Percentiles rank a stretch among this genome's conserved stretches.
Evolutionary conservation across 495 filamentous ascomycete genomes (phyloP).

Genomic region (Oleoguttula mirabilis): DNA sequence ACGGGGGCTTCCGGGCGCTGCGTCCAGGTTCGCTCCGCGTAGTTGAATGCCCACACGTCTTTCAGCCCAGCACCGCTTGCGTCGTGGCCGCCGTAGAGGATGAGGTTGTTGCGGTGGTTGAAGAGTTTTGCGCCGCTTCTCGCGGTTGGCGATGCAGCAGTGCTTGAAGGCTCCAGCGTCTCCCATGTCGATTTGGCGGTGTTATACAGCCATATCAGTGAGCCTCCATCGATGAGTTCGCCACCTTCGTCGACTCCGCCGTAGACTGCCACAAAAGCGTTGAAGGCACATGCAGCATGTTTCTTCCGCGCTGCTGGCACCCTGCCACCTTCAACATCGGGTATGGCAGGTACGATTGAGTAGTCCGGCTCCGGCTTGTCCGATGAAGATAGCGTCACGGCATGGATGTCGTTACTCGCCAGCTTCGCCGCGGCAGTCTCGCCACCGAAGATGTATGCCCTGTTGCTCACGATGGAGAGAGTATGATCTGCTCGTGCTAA

Average conservation of each 20-base stretch:
- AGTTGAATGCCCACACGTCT: slow-evolving; percentile 40
- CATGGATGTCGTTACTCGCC: slow-evolving; percentile 37
- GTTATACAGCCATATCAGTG: slow-evolving; percentile 39
- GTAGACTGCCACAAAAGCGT: slow-evolving; percentile 33
- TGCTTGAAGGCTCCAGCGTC: slow-evolving; percentile 21
- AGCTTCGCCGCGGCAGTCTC: slow-evolving; percentile 28
- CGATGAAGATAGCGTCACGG: slow-evolving; percentile 30
- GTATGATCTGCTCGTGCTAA: slow-evolving; percentile 38
- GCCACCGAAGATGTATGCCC: slow-evolving; percentile 44
- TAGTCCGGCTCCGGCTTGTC: slow-evolving; percentile 29
- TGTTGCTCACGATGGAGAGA: slow-evolving; percentile 35
- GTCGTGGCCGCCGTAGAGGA: slow-evolving; percentile 34
- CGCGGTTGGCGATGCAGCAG: slow-evolving; percentile 9
- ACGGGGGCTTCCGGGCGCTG: slow-evolving; percentile 31
- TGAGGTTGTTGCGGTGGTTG: slow-evolving; percentile 29
- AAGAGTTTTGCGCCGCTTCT: slow-evolving; percentile 10
- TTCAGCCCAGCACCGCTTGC: slow-evolving; percentile 18
- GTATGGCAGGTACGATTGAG: slow-evolving; percentile 26
- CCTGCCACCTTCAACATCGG: slow-evolving; percentile 16
- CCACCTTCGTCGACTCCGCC: slow-evolving; percentile 33
- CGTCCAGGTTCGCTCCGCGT: slow-evolving; percentile 33
- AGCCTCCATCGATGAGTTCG: slow-evolving; percentile 31
- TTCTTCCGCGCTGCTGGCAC: slow-evolving; percentile 30
- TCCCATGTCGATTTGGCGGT: slow-evolving; percentile 21
- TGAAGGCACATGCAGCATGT: slow-evolving; percentile 35